Percentiles rank a stretch among this genome's conserved stretches.
Evolutionary conservation across 2,329 filamentous ascomycete genomes (phyloP).

Genomic region (Aspergillus hortae): DNA sequence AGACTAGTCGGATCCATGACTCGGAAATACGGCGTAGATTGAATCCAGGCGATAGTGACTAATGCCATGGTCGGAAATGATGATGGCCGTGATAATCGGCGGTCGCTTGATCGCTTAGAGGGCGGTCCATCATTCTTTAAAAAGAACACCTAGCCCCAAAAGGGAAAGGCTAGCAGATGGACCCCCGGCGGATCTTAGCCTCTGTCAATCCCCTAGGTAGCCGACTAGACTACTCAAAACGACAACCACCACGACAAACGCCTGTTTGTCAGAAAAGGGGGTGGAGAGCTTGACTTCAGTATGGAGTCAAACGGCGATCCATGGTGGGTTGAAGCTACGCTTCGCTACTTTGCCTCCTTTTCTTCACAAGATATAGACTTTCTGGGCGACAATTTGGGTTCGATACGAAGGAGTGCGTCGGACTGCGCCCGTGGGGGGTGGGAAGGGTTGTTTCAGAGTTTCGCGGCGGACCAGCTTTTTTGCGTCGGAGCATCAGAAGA

Average conservation of each 20-base stretch:
- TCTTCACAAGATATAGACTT: no score
- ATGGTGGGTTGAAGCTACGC: neutral
- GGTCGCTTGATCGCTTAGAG: neutral
- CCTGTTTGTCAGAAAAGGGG: neutral
- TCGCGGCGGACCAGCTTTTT: neutral
- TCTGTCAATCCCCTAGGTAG: neutral
- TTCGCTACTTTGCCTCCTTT: neutral
- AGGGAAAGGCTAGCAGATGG: constrained; percentile 5
- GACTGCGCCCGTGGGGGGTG: neutral
- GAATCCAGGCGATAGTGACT: no score
- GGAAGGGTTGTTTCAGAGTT: neutral
- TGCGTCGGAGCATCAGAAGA: no score
- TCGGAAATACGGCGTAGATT: neutral
- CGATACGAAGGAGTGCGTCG: neutral
- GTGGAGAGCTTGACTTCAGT: neutral
- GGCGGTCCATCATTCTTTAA: neutral
- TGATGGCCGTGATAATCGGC: neutral
- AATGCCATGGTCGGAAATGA: no score
- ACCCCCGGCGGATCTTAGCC: neutral
- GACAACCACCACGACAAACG: neutral
- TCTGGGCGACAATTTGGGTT: neutral
- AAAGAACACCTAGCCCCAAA: constrained; percentile 1
- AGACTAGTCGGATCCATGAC: neutral
- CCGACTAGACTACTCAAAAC: neutral
- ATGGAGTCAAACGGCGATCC: neutral